These are phyloP conservation scores for Pseudogymnoascus sp. DNA, from an alignment of 2,329 filamentous ascomycete species.

Conservation along the genomic window DNA sequence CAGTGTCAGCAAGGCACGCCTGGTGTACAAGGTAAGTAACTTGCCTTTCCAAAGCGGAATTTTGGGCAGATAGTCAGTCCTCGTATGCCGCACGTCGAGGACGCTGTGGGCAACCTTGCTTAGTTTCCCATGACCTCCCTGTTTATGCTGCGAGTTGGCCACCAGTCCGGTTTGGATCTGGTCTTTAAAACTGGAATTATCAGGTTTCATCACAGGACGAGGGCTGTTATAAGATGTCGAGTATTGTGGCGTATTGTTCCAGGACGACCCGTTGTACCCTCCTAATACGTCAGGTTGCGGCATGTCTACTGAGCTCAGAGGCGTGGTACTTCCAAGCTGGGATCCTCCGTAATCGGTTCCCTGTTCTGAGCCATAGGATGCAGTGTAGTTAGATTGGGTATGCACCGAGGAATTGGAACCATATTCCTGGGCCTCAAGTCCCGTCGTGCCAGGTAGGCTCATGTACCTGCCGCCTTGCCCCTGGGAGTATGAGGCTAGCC, in stretches of 20 bases:
- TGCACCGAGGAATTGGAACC: not conserved
- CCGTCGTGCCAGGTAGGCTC: not conserved
- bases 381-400: too few relatives aligned
- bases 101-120: rapidly evolving
- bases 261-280: not conserved
- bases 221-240: not conserved
- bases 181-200: not conserved
- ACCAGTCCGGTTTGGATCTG: not conserved
- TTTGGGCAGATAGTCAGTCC: not conserved
- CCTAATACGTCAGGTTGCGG: not conserved
- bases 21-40: not conserved
- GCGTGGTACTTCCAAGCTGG: too few relatives aligned
- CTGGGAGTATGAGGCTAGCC: not conserved
- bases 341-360: too few relatives aligned
- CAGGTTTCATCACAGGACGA: not conserved
- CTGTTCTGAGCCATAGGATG: too few relatives aligned
- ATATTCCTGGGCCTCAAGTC: not conserved
- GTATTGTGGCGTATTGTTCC: not conserved
- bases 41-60: not conserved
- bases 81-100: not conserved
- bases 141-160: not conserved
- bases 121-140: too few relatives aligned
- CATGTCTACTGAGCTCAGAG: not conserved
- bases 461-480: not conserved
- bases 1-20: not conserved